phyloP scores from a whole-genome alignment of 768 basidiomycete genomes.

The Lentinus tigrinus region DNA sequence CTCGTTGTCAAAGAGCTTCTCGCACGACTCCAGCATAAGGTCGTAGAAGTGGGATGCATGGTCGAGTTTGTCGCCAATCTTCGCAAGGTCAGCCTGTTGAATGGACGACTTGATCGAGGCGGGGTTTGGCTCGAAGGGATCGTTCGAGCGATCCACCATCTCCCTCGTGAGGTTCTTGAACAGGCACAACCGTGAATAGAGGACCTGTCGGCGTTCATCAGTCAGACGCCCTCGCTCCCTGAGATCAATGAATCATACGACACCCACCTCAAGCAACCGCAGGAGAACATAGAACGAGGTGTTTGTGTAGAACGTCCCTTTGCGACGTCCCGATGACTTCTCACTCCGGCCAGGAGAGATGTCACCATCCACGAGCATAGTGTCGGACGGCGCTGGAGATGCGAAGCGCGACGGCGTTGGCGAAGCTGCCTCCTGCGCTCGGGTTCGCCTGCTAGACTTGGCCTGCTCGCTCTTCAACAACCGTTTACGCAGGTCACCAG shows the following conservation, averaged over 20 bases:
- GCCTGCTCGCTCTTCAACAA: constrained; percentile 81
- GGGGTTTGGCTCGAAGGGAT: constrained; percentile 30
- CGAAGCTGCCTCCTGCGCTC: constrained; percentile 50
- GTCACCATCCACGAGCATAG: constrained; percentile 35
- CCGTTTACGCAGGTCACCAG: constrained; percentile 74
- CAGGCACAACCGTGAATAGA: constrained; percentile 76
- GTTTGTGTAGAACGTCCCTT: constrained; percentile 82
- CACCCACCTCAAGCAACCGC: constrained; percentile 79
- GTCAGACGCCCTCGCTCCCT: too few relatives aligned
- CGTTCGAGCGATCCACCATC: constrained; percentile 33
- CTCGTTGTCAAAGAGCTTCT: constrained; percentile 89
- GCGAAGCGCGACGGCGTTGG: constrained; percentile 58
- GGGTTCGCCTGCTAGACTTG: constrained; percentile 66
- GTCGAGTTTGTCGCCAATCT: constrained; percentile 27
- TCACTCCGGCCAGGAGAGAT: constrained; percentile 19
- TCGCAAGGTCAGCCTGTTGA: constrained; percentile 17
- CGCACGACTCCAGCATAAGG: constrained; percentile 81
- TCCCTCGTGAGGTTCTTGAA: constrained; percentile 73
- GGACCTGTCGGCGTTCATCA: constrained; percentile 49
- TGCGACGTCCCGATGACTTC: constrained; percentile 40
- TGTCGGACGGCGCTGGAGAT: constrained; percentile 56
- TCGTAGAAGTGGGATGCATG: constrained; percentile 75
- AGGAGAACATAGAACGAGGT: constrained; percentile 85
- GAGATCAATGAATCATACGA: not conserved
- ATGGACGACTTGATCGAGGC: constrained; percentile 40